Conservation (phyloP, 2,329 filamentous ascomycete species). For the Tolypocladium inflatum region DNA sequence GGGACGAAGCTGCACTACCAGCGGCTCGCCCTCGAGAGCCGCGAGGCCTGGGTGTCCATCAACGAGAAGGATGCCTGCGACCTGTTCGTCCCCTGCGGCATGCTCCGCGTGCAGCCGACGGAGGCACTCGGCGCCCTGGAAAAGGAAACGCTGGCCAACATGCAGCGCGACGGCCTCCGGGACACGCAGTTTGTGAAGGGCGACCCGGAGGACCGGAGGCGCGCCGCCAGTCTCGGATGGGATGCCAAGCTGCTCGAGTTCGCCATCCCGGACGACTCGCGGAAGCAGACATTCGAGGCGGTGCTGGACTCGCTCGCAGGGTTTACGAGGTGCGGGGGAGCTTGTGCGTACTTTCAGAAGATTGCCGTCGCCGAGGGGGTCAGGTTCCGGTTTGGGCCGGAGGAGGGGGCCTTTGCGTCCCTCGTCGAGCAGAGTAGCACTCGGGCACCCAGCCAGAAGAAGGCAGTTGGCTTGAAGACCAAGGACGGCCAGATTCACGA, state of each 20-base stretch:
- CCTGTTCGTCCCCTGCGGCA: constrained; percentile 12
- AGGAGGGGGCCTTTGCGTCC: constrained; percentile 13
- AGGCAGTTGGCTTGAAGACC: neutral
- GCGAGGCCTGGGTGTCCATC: constrained; percentile 11
- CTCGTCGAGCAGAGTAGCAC: constrained; percentile 3
- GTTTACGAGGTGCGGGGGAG: constrained; percentile 11
- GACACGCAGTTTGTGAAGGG: constrained; percentile 14
- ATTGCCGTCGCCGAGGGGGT: constrained; percentile 14
- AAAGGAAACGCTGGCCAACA: constrained; percentile 13
- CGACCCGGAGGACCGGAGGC: constrained; percentile 6
- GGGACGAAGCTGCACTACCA: constrained; percentile 14
- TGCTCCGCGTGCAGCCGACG: constrained; percentile 15
- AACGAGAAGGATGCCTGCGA: constrained; percentile 4
- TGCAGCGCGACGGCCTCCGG: constrained; percentile 13
- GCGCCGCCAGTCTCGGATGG: constrained; percentile 10
- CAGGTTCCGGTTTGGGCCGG: constrained; percentile 13
- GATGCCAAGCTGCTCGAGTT: constrained; percentile 13
- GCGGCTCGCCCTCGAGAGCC: constrained; percentile 13
- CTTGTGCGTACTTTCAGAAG: constrained; percentile 10
- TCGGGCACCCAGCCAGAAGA: neutral
- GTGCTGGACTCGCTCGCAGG: constrained; percentile 14
- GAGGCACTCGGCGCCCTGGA: constrained; percentile 10
- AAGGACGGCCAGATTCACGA: constrained; percentile 10
- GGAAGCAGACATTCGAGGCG: constrained; percentile 8
- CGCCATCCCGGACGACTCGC: constrained; percentile 7